phyloP scores from a whole-genome alignment of 2,329 filamentous ascomycete genomes.

The Colletotrichum tofieldiae region DNA sequence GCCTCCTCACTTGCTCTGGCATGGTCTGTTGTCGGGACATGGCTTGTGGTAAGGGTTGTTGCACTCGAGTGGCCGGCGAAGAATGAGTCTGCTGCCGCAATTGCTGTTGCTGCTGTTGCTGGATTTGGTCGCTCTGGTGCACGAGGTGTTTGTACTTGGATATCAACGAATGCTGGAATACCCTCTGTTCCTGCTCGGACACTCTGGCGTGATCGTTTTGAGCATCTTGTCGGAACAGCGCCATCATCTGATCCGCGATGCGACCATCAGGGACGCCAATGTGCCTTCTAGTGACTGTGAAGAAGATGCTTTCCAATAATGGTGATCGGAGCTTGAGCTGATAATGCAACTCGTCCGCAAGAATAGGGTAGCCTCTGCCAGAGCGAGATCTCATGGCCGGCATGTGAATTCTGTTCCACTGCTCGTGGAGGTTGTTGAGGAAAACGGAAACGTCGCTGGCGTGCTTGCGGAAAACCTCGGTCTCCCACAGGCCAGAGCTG shows the following conservation, averaged over 20 bases:
- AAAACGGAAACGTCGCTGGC: conserved; percentile 59
- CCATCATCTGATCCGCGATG: conserved; percentile 52
- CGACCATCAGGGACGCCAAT: conserved; percentile 57
- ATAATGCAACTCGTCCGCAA: conserved; percentile 70
- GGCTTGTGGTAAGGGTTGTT: not conserved
- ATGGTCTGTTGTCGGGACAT: conserved; percentile 11
- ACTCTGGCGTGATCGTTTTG: conserved; percentile 43
- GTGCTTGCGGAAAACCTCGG: conserved; percentile 42
- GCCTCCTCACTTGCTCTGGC: conserved; percentile 7
- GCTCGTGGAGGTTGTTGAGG: conserved; percentile 58
- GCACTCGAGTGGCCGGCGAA: not conserved
- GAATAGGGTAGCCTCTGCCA: conserved; percentile 64
- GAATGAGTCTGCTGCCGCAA: not conserved
- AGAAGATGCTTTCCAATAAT: conserved; percentile 69
- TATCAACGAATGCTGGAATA: conserved; percentile 23
- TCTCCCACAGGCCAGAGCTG: conserved; percentile 27
- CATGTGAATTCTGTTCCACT: conserved; percentile 56
- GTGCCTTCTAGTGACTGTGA: conserved; percentile 65
- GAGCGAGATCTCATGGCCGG: conserved; percentile 50
- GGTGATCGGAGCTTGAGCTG: conserved; percentile 64
- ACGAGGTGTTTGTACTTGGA: conserved; percentile 27
- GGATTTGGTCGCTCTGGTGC: not conserved
- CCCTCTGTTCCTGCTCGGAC: conserved; percentile 23
- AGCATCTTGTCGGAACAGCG: conserved; percentile 32
- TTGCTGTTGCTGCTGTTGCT: not conserved